Conservation (phyloP, 768 basidiomycete genomes). For the Kwoniella heveanensis region DNA sequence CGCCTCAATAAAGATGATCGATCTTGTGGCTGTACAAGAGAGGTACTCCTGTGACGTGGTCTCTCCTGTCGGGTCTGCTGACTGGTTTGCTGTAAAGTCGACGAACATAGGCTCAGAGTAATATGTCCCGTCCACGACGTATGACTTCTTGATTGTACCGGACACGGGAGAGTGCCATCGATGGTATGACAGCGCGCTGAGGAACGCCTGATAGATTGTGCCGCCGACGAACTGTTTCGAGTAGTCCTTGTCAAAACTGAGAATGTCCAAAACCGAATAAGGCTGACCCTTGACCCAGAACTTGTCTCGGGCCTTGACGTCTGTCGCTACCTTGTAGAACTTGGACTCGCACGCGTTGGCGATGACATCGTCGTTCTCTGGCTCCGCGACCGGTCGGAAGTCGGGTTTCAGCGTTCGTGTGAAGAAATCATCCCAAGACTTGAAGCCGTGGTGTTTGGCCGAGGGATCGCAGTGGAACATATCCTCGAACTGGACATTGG, state of each 20-base stretch:
- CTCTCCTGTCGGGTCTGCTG: conserved; percentile 49
- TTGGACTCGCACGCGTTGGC: conserved; percentile 64
- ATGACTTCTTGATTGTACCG: conserved; percentile 61
- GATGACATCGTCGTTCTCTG: conserved; percentile 58
- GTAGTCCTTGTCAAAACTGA: conserved; percentile 58
- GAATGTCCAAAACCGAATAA: conserved; percentile 66
- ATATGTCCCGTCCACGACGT: conserved; percentile 54
- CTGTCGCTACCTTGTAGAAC: conserved; percentile 58
- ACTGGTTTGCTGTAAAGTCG: conserved; percentile 58
- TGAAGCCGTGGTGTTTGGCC: conserved; percentile 59
- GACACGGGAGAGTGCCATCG: conserved; percentile 67
- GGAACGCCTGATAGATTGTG: conserved; percentile 63
- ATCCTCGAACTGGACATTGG: conserved; percentile 55
- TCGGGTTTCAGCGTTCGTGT: conserved; percentile 58
- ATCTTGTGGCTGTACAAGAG: conserved; percentile 61
- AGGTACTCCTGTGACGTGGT: conserved; percentile 58
- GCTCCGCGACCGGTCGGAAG: conserved; percentile 58
- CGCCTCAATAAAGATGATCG: conserved; percentile 64
- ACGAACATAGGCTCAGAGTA: conserved; percentile 53
- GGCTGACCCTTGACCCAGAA: conserved; percentile 69
- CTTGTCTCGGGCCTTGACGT: conserved; percentile 59
- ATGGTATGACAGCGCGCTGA: conserved; percentile 64
- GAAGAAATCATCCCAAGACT: conserved; percentile 65
- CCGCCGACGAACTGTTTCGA: conserved; percentile 61
- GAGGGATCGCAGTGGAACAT: conserved; percentile 59